Evolutionary conservation across 139 green algal genomes (phyloP).

Genomic region (Nannochloris sp.): DNA sequence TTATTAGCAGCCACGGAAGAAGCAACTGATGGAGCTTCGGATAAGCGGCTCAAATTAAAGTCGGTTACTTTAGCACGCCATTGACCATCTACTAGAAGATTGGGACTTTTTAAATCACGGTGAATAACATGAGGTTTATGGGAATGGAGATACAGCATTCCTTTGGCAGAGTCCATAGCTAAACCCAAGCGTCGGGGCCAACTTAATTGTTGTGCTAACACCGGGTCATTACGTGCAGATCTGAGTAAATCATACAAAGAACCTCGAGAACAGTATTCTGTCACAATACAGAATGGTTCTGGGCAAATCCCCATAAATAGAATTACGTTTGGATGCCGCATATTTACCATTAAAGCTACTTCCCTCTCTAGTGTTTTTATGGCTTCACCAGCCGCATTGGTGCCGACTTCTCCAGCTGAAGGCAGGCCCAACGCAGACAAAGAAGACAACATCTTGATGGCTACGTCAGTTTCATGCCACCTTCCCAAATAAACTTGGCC

Average conservation of each 20-base stretch:
- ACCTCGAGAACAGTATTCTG: slow-evolving; percentile 38
- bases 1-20: slow-evolving; percentile 47
- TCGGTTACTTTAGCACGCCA: slow-evolving; percentile 55
- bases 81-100: slow-evolving; percentile 54
- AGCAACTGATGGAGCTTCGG: slow-evolving; percentile 28
- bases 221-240: slow-evolving; percentile 4
- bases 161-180: slow-evolving; percentile 53
- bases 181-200: slow-evolving; percentile 40
- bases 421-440: slow-evolving; percentile 6
- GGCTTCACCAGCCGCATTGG: slow-evolving; percentile 7
- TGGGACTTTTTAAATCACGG: slow-evolving; percentile 53
- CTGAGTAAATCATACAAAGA: slow-evolving; percentile 52
- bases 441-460: slow-evolving; percentile 49
- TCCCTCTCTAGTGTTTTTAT: slow-evolving; percentile 40
- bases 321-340: slow-evolving; percentile 57
- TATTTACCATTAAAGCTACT: slow-evolving; percentile 44
- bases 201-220: slow-evolving; percentile 24
- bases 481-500: slow-evolving; percentile 49
- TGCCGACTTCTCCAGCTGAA: neutral
- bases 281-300: slow-evolving; percentile 29
- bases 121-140: slow-evolving; percentile 55
- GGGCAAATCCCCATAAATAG: slow-evolving; percentile 58
- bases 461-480: slow-evolving; percentile 56
- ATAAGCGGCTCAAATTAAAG: slow-evolving; percentile 48
- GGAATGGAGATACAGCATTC: slow-evolving; percentile 55